Base-by-base conservation (phyloP, 75 land plant species). In the Cupressus sempervirens region DNA sequence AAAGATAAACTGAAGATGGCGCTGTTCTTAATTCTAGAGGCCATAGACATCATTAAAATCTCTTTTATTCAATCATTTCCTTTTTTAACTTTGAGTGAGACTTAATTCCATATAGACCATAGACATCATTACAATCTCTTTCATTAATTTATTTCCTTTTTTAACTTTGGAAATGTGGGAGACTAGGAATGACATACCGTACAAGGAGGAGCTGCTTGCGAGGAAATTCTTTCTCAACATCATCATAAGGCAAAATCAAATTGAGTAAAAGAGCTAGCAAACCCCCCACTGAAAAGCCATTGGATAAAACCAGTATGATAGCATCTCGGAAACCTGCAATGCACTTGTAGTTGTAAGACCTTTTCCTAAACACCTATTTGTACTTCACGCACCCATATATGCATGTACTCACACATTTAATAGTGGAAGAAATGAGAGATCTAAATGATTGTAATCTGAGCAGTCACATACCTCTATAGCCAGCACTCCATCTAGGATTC, bases 251-350 rank as follows among this genome's bases (percentile, higher is more conserved):
- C 48, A 88, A 50, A 13, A 86, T 9, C 67, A 88, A 80, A 41
- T 88, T 88, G 53, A 88, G 88, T 1, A 68, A 35, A 75, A 88
- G 77, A 76, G 89, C 89, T 15, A 83, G 62, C 62, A 88, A 83
- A 15, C 89, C 89, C 7, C 89, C 89, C 58, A 86, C 84, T 34
- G 88, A 86, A 62, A 86, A 88, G 46, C 89, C 89, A 83, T 88
- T 88, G 11, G 87, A 88, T 40, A 86, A 41, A 36, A 88, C 45
- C 30, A 86, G 54, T 18, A 88, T 85, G 18, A 88, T 77, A 11
- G 89, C 73, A 62, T 88, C 89, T 48, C 89, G 54, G 56, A 88
- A 86, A 56, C 89, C 89, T 88, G 89, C 89, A 83, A 73, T 15
- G 45, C 32, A 54, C n/a, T 50, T 82, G 12, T 6, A 6, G 45